Evolutionary conservation across 805 yeast genomes (phyloP), one percentile per base, ranked within the genome.

Genomic region (Clavispora vitiphila): DNA sequence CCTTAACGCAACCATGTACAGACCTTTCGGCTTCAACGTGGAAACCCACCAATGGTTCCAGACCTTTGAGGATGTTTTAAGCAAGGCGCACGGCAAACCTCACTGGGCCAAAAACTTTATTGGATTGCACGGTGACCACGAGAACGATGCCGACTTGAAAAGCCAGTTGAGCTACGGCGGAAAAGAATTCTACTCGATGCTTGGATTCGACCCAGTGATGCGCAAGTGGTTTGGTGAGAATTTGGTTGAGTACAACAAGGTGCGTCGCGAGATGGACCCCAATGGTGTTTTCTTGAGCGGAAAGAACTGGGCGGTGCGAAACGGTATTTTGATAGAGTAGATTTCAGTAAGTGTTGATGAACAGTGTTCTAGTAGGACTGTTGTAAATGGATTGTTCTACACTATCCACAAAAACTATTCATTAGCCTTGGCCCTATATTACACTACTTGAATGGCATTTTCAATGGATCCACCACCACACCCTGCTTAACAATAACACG

Each of bases 71-170:
- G 76, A 77, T 40, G 77, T 87, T 1, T 70, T 90, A 72, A 74
- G 72, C 38, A 80, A 78, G 21, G 89, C 84, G 22, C 89, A 85
- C 27, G 99, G 99, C 34, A 86, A 81, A 60, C 99, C 99, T 2
- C 99, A 91, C 62, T 91, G 99, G 99, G 99, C 99, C 14, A 91
- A 91, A 71, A 90, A 89, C 63, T 91, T 88, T 61, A 69, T 86
- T 42, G 95, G 96, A 1, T 51, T 67, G 37, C 60, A 57, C 12
- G 67, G 65, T 9, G 66, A 76, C 3, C 64, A 64, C 44, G 53
- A 51, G 43, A 48, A 66, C 2, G 49, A 45, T 8, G 60, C 48
- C 38, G 76, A 72, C 39, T 59, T 68, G 37, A 58, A 67, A 32
- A 69, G 66, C 41, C 74, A 69, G 50, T 42, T 64, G 38, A 53